These are phyloP conservation scores for Pharus latifolius DNA, from an alignment of 176 grass and related monocot genomes.

Conservation along the genomic window DNA sequence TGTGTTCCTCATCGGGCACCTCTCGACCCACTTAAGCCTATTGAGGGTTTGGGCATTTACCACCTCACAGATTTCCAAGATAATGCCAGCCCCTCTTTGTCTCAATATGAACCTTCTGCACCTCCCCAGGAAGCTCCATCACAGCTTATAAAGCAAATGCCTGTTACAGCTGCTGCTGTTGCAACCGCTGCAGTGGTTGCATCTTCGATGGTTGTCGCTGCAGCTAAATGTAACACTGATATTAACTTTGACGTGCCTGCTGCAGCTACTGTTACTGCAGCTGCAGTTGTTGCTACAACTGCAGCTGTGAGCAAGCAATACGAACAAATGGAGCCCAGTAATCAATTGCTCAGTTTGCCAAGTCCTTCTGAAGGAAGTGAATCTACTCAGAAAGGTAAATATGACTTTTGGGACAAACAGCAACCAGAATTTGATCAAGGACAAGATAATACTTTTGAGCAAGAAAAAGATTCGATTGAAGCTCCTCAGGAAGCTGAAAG, in stretches of 20 bases:
- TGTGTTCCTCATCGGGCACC: conserved; percentile 4
- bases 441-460: conserved; percentile 40
- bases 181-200: conserved; percentile 97
- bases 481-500: conserved; percentile 59
- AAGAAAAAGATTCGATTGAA: conserved; percentile 40
- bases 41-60: conserved; percentile 41
- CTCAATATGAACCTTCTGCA: conserved; percentile 42
- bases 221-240: conserved; percentile 69
- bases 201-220: conserved; percentile 92
- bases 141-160: conserved; percentile 52
- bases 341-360: conserved; percentile 30
- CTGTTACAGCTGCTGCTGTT: conserved; percentile 88
- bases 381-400: conserved; percentile 35
- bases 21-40: conserved; percentile 42
- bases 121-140: conserved; percentile 32
- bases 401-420: conserved; percentile 38
- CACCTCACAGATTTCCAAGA: conserved; percentile 13
- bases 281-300: conserved; percentile 84
- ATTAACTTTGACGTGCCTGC: conserved; percentile 75
- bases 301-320: conserved; percentile 68
- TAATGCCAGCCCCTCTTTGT: conserved; percentile 19
- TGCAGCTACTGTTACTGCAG: conserved; percentile 85
- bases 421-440: conserved; percentile 39
- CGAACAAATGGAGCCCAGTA: conserved; percentile 44
- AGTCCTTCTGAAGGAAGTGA: conserved; percentile 33